Evolutionary conservation across 202 grass and related monocot species (phyloP).

Genomic region (Hordeum pubiflorum): DNA sequence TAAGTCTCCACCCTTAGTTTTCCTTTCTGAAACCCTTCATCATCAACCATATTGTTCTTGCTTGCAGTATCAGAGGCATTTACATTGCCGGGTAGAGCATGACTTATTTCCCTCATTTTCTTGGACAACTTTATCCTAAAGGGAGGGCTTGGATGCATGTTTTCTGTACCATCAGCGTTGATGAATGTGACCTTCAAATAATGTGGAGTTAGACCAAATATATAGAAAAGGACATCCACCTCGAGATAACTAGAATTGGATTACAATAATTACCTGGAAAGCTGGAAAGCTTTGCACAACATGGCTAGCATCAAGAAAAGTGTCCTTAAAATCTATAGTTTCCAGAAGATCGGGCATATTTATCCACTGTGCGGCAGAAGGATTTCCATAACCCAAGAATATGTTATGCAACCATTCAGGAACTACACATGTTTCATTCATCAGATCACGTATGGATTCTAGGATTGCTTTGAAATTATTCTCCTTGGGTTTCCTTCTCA

Average conservation of each 20-base stretch:
- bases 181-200: conserved; percentile 79
- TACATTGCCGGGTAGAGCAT: conserved; percentile 67
- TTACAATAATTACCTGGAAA: conserved; percentile 60
- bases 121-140: conserved; percentile 77
- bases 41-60: conserved; percentile 31
- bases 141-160: conserved; percentile 52
- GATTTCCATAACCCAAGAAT: conserved; percentile 97
- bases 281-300: conserved; percentile 69
- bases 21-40: conserved; percentile 48
- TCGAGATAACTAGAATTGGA: neutral
- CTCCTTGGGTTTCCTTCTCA: conserved; percentile 98
- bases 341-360: conserved; percentile 89
- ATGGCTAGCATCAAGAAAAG: conserved; percentile 85
- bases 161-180: conserved; percentile 74
- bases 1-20: conserved; percentile 74
- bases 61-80: conserved; percentile 18
- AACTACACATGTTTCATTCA: conserved; percentile 99
- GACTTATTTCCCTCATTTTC: conserved; percentile 64
- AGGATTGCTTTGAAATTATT: conserved; percentile 99
- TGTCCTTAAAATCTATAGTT: conserved; percentile 95
- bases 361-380: conserved; percentile 83
- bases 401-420: conserved; percentile 99
- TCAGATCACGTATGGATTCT: conserved; percentile 97
- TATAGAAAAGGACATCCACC: conserved; percentile 3
- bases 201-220: conserved; percentile 32